Base-by-base conservation (phyloP, 768 basidiomycete species). In the Piloderma croceum region DNA sequence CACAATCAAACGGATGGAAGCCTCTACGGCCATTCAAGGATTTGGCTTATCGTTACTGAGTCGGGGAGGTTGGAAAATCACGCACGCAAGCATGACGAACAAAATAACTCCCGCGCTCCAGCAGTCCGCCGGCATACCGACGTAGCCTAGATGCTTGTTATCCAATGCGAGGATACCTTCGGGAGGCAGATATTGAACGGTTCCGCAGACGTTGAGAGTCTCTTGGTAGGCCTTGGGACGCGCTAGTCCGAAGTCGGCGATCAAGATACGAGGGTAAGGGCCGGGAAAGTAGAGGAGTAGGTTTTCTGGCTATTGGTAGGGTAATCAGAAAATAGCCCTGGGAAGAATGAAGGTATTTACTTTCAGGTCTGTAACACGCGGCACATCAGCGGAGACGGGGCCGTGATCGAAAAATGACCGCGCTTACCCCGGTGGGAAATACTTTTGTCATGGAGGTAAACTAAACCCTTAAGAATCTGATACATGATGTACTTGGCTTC, bases 181-280 rank as follows among this genome's bases (percentile, higher is more conserved):
- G 0, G 88, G 88, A 6, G 88, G 87, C 12, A 91, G 68, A 59
- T 90, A 91, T 1, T 84, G 81, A 15, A 90, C 77, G 0, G 89
- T 90, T n/a, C 89, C 89, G 44, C 83, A 89, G 31, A 88, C 88
- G 48, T 88, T 88, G 52, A 87, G 68, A 0, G 89, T 90, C 53
- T 83, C 81, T 69, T 90, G 81, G 52, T 81, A 80, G 2, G 87
- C 79, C 49, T 79, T 79, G 6, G 79, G 77, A 13, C 87, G 78
- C 7, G 89, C 89, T 13, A 90, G 76, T 7, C 89, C 89, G 54
- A 91, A 91, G 59, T 91, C 89, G 15, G 89, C 89, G 27, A 91
- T 81, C 37, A 87, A 70, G 29, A 91, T 79, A 29, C 83, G 83
- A 36, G 89, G 89, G 54, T 88, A 91, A 3, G 85, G 76, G 7